Base-by-base conservation (phyloP, 805 yeast species). In the Soucietia sequanensis region DNA sequence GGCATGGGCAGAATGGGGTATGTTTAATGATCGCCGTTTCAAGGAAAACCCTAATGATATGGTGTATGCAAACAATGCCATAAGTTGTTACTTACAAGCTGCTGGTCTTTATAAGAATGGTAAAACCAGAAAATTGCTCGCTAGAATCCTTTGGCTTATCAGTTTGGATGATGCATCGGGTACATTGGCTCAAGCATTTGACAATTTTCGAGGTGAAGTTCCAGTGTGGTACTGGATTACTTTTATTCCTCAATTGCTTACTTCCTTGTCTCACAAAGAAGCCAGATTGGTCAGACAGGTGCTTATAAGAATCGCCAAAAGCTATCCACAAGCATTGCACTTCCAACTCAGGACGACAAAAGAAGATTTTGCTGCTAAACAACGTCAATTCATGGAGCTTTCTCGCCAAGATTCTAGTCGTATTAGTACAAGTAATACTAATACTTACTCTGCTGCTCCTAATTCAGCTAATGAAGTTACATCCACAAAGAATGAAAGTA, bases 1-100 rank as follows among this genome's bases (percentile, higher is more conserved):
- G 58, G 98, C 99, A 0, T 93, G 99, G 99, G 98, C 97, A 3
- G 97, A 95, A 57, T 93, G 99, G 99, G 99, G 99, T 41, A 80
- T 81, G 56, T 93, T 88, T 65, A 90, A 90, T 55, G 99, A 93
- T 48, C 77, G 81, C 19, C 71, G 96, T 27, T 81, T 88, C 58
- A 84, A 86, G 46, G 95, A 88, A 46, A 82, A 81, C 41, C 91
- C 90, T 1, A 77, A 69, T 32, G 95, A 87, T 49, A 80, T 84
- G 62, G 76, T 79, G 15, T 81, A 79, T 60, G 99, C 98, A 13
- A 84, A 88, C 43, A 89, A 90, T 58, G 98, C 99, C 2, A 81
- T 93, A 31, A 84, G 95, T 50, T 93, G 99, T 58, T 95, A 90
- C 61, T 70, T 93, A 45, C 98, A 95, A 60, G 99, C 99, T 13